Evolutionary conservation across 257 asterid genomes (phyloP), one percentile per base, ranked within the genome.

Genomic region (Salvia rosmarinus): DNA sequence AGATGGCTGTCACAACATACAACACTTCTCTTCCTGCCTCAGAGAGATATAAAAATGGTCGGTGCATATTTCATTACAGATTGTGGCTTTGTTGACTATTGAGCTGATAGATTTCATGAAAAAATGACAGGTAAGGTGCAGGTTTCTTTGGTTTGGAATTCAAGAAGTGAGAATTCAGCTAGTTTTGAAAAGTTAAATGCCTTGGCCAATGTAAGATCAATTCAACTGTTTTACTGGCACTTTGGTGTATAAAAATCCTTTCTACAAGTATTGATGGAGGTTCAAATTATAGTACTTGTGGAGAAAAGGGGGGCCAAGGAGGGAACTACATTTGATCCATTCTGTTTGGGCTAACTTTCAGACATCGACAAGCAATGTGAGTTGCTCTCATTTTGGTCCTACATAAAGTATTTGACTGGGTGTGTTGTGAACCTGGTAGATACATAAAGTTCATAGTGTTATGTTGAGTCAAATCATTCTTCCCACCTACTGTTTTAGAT

Each of bases 291-390:
- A 92, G 97, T 84, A 77, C 75, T 59, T 93, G 64, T 93, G 98
- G 98, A 80, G 76, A 76, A 85, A 80, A 30, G 95, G 94, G 74
- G 96, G 96, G 30, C 89, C 89, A 56, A 81, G 64, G 80, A 85
- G 85, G 68, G 78, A 86, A 75, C 74, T 80, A 75, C 86, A 87
- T 83, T 81, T 90, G 77, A 80, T 93, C 64, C 98, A 93, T 82
- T 93, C 98, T 32, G 83, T 93, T 59, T 93, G 97, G 98, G 97
- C 90, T 47, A 93, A 93, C 78, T 93, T 93, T 82, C 98, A 93
- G 87, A 87, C 95, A 40, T 89, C 90, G 44, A 61, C 88, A 63
- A 80, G 79, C 82, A 93, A 93, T 82, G 98, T 73, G 56, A 73
- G 77, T 92, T 78, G 81, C 71, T 66, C 70, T 34, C 50, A 25